Conservation (phyloP, 176 grass and related monocot species). For the Typha latifolia region DNA sequence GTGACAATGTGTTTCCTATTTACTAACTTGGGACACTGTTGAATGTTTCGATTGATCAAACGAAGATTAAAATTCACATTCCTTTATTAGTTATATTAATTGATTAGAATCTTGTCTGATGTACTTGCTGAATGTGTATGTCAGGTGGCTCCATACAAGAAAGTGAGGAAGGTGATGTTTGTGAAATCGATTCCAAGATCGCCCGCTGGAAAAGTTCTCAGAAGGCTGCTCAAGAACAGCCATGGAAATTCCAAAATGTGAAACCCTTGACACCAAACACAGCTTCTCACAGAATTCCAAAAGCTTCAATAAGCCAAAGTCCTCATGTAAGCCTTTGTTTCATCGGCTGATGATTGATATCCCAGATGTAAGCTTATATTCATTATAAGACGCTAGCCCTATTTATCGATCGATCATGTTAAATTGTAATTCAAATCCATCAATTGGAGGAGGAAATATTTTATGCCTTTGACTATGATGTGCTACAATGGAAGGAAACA, state of each 20-base stretch:
- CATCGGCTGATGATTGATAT: too few species aligned
- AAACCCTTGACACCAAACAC: neutral
- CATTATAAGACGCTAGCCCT: too few species aligned
- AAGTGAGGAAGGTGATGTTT: conserved; percentile 79
- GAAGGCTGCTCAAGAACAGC: conserved; percentile 48
- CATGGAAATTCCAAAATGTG: conserved; percentile 39
- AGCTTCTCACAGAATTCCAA: too few species aligned
- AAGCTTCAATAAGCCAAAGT: too few species aligned
- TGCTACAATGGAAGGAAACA: too few species aligned
- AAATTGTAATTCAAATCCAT: too few species aligned
- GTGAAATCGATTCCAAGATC: conserved; percentile 80
- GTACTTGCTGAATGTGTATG: neutral
- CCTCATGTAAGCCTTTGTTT: too few species aligned
- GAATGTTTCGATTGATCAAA: neutral
- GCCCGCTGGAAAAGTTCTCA: conserved; percentile 65
- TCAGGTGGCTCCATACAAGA: conserved; percentile 86
- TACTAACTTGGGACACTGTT: neutral
- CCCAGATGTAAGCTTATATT: too few species aligned
- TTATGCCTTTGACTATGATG: too few species aligned
- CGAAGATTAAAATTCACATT: neutral
- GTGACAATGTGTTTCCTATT: neutral
- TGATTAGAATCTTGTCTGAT: neutral
- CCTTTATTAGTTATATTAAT: neutral
- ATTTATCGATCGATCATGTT: too few species aligned
- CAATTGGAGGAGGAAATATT: too few species aligned